Evolutionary conservation across 1,284 basidiomycete genomes (phyloP), one percentile per base, ranked within the genome.

Genomic region (Golubevia sp.): DNA sequence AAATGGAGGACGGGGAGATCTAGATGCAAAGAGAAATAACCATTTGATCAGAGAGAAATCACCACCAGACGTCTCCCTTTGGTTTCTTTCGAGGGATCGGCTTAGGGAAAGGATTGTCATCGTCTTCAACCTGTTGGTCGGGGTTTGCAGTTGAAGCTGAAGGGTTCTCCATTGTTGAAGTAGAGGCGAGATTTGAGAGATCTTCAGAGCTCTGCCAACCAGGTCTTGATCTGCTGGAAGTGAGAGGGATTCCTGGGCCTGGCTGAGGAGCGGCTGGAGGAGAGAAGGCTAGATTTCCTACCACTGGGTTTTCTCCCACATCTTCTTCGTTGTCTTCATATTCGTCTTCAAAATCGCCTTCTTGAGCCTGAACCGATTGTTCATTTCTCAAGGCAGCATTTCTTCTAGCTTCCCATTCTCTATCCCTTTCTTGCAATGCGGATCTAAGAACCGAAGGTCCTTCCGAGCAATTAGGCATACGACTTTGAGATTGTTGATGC

Each of bases 41-140:
- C 11, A 11, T 11, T 34, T 11, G 30, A 34, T 5, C 5, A 34
- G 55, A 20, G 55, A 23, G 11, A 48, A 56, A 50, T 57, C 27
- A 66, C 64, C 64, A 66, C 64, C 64, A 66, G 1, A 66, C 64
- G 30, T 66, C 64, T 24, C 48, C 64, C 49, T 66, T 66, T 30
- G 61, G 54, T 57, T 62, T 66, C 64, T 66, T 58, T 53, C 63
- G 52, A 13, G 26, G 20, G 21, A 62, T 62, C 25, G 50, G 51
- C 18, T 15, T 30, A 49, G 18, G 18, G 51, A 25, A 13, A 44
- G 38, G 38, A 44, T 44, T 18, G 11, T 44, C 38, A 13, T 44
- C 13, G 18, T 44, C 38, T 44, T 44, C 38, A 18, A 13, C 18
- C 38, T 44, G 38, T 44, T 44, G 11, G 38, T 13, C 38, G 11